Evolutionary conservation across 768 basidiomycete genomes (phyloP).

Genomic region (Termitomyces sp.): DNA sequence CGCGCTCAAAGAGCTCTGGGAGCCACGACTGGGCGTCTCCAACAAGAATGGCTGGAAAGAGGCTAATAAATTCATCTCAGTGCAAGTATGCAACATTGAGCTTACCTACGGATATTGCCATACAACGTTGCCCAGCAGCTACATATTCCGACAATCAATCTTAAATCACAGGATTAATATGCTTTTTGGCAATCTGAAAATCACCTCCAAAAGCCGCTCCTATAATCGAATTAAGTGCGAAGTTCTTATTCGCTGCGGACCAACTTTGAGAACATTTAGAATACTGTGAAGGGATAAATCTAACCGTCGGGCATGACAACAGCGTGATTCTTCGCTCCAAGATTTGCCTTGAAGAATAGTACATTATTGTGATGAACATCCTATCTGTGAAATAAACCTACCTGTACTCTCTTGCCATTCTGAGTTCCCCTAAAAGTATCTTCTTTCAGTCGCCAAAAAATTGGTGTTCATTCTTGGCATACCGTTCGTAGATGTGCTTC

Average conservation of each 20-base stretch:
- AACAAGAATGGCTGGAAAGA: slow-evolving; percentile 66
- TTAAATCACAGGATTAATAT: slow-evolving; percentile 6
- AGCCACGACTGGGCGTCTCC: slow-evolving; percentile 80
- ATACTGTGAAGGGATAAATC: slow-evolving; percentile 11
- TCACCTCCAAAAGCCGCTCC: slow-evolving; percentile 91
- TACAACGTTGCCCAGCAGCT: slow-evolving; percentile 97
- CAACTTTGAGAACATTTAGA: background rate
- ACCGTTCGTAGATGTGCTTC: slow-evolving; percentile 90
- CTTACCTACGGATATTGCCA: slow-evolving; percentile 91
- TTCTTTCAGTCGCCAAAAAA: slow-evolving; percentile 2
- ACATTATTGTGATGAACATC: background rate
- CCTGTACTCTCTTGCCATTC: slow-evolving; percentile 88
- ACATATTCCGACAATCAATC: slow-evolving; percentile 13
- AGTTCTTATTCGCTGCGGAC: slow-evolving; percentile 78
- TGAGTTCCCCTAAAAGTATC: slow-evolving; percentile 59
- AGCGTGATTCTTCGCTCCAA: slow-evolving; percentile 98
- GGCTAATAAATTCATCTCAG: background rate
- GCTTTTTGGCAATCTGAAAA: slow-evolving; percentile 10
- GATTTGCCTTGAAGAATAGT: slow-evolving; percentile 33
- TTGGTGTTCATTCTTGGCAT: slow-evolving; percentile 3
- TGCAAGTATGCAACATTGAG: background rate
- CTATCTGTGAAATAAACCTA: slow-evolving; percentile 17
- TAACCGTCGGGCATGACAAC: slow-evolving; percentile 91
- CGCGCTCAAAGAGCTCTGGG: slow-evolving; percentile 80
- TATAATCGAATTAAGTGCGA: slow-evolving; percentile 86